These are phyloP conservation scores for Acarospora socialis DNA, from an alignment of 2,329 filamentous ascomycete genomes.

Conservation along the genomic window DNA sequence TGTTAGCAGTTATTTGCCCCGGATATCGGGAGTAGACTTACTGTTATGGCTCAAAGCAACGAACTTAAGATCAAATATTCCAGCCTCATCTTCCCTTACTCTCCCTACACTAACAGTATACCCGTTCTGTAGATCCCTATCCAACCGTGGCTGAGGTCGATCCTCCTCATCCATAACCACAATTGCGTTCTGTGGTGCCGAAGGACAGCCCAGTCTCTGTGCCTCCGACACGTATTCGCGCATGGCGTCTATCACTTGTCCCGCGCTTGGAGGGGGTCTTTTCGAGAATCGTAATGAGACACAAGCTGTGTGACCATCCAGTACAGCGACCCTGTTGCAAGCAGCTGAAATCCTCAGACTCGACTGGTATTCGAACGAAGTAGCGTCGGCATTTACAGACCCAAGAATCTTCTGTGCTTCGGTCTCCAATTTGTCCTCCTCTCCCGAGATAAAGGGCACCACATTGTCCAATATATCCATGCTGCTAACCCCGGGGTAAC, in stretches of 20 bases:
- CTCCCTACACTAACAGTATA: constrained; percentile 87
- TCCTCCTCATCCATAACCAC: constrained; percentile 80
- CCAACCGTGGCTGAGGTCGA: constrained; percentile 78
- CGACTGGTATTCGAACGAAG: constrained; percentile 61
- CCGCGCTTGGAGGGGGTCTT: constrained; percentile 57
- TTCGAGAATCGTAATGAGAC: constrained; percentile 73
- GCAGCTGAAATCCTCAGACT: constrained; percentile 66
- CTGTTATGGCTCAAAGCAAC: constrained; percentile 80
- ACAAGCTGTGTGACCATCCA: constrained; percentile 92
- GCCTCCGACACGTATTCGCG: constrained; percentile 70
- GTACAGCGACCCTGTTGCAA: constrained; percentile 87
- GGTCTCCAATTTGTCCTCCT: constrained; percentile 91
- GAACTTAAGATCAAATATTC: constrained; percentile 90
- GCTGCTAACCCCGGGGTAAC: constrained; percentile 75
- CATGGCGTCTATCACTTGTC: constrained; percentile 66
- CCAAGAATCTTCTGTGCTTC: constrained; percentile 94
- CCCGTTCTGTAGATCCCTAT: constrained; percentile 69
- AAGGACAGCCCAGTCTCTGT: constrained; percentile 70
- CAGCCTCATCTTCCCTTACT: constrained; percentile 70
- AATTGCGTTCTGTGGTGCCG: constrained; percentile 69
- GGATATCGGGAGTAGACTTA: constrained; percentile 19
- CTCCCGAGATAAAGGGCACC: constrained; percentile 80
- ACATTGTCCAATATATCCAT: constrained; percentile 98
- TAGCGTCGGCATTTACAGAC: constrained; percentile 52
- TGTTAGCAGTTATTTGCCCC: constrained; percentile 12